Evolutionary conservation across 441 rosid species (phyloP), one percentile per base, ranked within the genome.

Genomic region (Populus trichocarpa): DNA sequence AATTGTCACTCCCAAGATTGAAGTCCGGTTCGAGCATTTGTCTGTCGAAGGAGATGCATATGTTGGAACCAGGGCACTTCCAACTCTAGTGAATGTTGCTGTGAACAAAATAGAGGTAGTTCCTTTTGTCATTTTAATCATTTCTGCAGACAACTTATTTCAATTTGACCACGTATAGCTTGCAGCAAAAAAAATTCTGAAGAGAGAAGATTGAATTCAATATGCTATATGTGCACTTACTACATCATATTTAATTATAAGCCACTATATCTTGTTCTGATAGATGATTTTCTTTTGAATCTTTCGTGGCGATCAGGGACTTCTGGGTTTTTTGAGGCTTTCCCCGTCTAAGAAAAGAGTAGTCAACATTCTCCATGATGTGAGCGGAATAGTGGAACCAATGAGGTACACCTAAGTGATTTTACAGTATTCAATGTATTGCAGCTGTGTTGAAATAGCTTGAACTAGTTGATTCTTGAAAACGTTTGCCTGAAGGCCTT

Each of bases 11-110:
- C 93, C 93, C 0, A 88, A 75, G 80, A 86, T 91, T 25, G 93
- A 89, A 86, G 89, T 89, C n/a, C 82, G 92, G 77, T 86, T 83
- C 50, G 83, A 89, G 88, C 59, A 84, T 78, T 77, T 91, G 33
- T 85, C 88, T 0, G 78, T 85, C 0, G 83, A 89, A 73, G 95
- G 95, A 50, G 89, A 91, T 69, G 93, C 90, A 25, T 87, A 87
- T 79, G 82, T 88, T 67, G 95, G 92, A 74, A 83, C 85, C 63
- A 86, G 92, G 81, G 95, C 95, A 36, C 89, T 89, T 66, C 95
- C 95, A 30, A 90, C 92, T 72, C 78, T 91, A 77, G 16, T 81
- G n/a, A 87, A 89, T 77, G n/a, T 86, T 71, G 70, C 87, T 74
- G 28, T 88, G 73, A 90, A 88, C 40, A 72, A 86, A 35, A 63